Conservation (phyloP, 2,329 filamentous ascomycete species). For the Bipolaris cookei region DNA sequence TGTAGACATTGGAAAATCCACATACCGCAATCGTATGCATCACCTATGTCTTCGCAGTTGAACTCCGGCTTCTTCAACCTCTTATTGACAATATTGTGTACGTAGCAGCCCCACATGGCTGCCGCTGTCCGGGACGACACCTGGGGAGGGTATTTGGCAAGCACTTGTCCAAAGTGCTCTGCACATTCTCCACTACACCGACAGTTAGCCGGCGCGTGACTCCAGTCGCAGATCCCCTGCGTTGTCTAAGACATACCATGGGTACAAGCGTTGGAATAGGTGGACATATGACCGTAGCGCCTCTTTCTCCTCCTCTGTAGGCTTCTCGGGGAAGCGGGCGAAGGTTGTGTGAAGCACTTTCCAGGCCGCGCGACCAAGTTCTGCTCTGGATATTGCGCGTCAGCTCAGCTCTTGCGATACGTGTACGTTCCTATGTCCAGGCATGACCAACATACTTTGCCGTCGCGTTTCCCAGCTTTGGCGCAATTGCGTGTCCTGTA, state of each 20-base stretch:
- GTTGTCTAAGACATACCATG: conserved; percentile 57
- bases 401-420: conserved; percentile 23
- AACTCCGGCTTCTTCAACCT: conserved; percentile 66
- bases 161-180: conserved; percentile 65
- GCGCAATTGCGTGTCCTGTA: conserved; percentile 74
- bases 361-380: conserved; percentile 70
- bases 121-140: conserved; percentile 66
- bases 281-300: conserved; percentile 67
- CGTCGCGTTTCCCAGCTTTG: conserved; percentile 82
- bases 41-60: conserved; percentile 68
- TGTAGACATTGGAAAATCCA: background rate
- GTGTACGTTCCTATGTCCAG: conserved; percentile 7
- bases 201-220: conserved; percentile 35
- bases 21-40: conserved; percentile 67
- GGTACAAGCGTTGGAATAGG: conserved; percentile 69
- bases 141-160: conserved; percentile 69
- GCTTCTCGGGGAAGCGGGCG: conserved; percentile 68
- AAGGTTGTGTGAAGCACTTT: conserved; percentile 71
- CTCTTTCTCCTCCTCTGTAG: conserved; percentile 64
- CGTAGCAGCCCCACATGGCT: conserved; percentile 70
- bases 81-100: conserved; percentile 71
- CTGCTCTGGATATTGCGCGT: conserved; percentile 55
- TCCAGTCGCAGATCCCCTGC: conserved; percentile 21
- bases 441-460: conserved; percentile 59
- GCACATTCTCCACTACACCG: conserved; percentile 66